These are phyloP conservation scores for Pichia phayaonensis DNA, from an alignment of 805 yeast genomes.

Conservation along the genomic window DNA sequence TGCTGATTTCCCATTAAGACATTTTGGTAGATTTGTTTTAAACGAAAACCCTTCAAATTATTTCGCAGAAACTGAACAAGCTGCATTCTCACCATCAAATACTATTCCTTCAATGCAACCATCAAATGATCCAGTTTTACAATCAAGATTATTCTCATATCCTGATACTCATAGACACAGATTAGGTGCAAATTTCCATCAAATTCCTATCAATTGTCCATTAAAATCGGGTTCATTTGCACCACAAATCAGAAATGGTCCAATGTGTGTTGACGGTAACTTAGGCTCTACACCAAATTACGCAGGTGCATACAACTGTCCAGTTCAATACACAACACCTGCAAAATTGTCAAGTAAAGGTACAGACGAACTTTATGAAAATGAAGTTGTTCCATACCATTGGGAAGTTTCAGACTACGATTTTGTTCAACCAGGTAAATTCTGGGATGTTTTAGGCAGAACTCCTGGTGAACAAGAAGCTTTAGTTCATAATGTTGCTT, in stretches of 20 bases:
- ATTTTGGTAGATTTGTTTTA: conserved; percentile 70
- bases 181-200: conserved; percentile 68
- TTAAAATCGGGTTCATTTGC: conserved; percentile 44
- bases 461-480: conserved; percentile 78
- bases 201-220: conserved; percentile 89
- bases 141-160: conserved; percentile 73
- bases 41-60: conserved; percentile 82
- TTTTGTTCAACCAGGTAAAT: conserved; percentile 65
- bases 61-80: conserved; percentile 83
- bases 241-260: conserved; percentile 81
- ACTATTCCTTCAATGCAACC: conserved; percentile 81
- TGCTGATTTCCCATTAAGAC: conserved; percentile 74
- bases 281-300: conserved; percentile 75
- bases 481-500: conserved; percentile 77
- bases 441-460: conserved; percentile 73
- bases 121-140: conserved; percentile 78
- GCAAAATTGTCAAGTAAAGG: conserved; percentile 27
- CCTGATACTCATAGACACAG: conserved; percentile 84
- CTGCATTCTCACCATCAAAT: conserved; percentile 79
- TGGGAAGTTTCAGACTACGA: conserved; percentile 71
- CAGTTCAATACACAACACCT: conserved; percentile 36
- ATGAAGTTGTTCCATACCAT: conserved; percentile 60
- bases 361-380: conserved; percentile 27
- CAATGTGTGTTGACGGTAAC: conserved; percentile 62
- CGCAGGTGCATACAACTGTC: conserved; percentile 45